Base-by-base conservation (phyloP, 2,329 filamentous ascomycete species). In the Teratosphaeria nubilosa region DNA sequence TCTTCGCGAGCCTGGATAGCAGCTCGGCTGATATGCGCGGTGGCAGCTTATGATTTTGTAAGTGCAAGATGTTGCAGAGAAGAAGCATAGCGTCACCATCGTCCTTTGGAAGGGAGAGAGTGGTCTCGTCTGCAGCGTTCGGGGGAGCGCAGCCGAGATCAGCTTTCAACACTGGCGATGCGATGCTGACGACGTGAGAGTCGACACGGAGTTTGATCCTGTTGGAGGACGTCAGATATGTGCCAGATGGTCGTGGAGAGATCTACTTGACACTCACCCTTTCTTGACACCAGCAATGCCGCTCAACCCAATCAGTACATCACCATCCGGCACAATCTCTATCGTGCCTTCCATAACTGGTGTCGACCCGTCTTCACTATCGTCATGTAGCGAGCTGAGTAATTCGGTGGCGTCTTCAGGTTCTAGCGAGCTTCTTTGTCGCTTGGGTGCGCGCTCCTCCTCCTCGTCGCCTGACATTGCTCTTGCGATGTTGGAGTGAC, bases 1-100 rank as follows among this genome's bases (percentile, higher is more conserved):
- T 52, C 16, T 56, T 51, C 56, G 65, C 64, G 55, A 68, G 61
- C 37, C 61, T 62, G 50, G 60, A 55, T 11, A 70, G 64, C 3
- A 56, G 32, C 4, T 65, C 60, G 13, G 65, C 57, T 1, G 58
- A 48, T 16, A 70, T 54, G 41, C 64, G 59, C 2, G 63, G 25
- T 4, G 68, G 68, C 1, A 70, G 60, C 11, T 53, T 55, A 45
- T 67, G 62, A 58, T 68, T 63, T 56, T 64, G 64, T 5, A 67
- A 63, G 58, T 70, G 68, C 16, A 69, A 58, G 48, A 68, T 61
- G 58, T 66, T 63, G 56, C 60, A 58, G 48, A 70, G 60, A 10
- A 68, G 57, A 54, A 64, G 58, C n/a, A 70, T 45, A 0, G 64
- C 56, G 24, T 67, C 65, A 55, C 59, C 63, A 45, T 66, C 64